A percentile compares a stretch with the other conserved stretches of the same genome.
Conservation (phyloP, 768 basidiomycete genomes). For the Lepiota brunneoincarnata region DNA sequence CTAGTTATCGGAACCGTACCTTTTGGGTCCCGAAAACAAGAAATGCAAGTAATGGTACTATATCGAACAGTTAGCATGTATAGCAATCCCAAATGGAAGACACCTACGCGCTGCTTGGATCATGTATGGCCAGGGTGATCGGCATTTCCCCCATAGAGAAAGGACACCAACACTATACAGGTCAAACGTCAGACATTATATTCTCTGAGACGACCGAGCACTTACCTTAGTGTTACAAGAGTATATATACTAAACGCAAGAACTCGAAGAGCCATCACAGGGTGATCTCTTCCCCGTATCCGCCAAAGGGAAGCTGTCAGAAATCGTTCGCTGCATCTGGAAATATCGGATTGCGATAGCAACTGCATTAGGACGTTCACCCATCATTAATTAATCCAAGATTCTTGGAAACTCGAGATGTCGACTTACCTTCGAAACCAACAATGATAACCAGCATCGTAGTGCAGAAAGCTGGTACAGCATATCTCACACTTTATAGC, state of each 20-base stretch:
- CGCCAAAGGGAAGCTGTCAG: slow-evolving; percentile 38
- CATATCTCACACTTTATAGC: slow-evolving; percentile 23
- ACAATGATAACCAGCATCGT: slow-evolving; percentile 36
- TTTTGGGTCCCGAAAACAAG: slow-evolving; percentile 48
- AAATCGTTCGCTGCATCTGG: slow-evolving; percentile 34
- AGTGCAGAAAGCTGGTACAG: slow-evolving; percentile 44
- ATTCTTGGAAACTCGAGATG: neutral
- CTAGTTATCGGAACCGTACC: slow-evolving; percentile 25
- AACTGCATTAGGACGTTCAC: slow-evolving; percentile 25
- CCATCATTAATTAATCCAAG: neutral
- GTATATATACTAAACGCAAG: slow-evolving; percentile 44
- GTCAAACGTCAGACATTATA: neutral
- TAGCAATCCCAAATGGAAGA: neutral
- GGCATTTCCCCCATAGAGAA: slow-evolving; percentile 28
- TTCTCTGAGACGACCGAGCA: neutral
- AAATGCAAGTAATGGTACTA: slow-evolving; percentile 50
- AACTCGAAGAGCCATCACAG: slow-evolving; percentile 35
- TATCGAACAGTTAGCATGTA: slow-evolving; percentile 6
- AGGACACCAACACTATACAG: slow-evolving; percentile 32
- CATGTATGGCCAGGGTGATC: slow-evolving; percentile 37
- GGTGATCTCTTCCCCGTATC: slow-evolving; percentile 28
- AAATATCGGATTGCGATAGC: slow-evolving; percentile 42
- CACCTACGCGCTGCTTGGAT: slow-evolving; percentile 47
- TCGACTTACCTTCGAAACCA: slow-evolving; percentile 40
- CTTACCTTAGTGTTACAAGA: slow-evolving; percentile 41